phyloP scores from a whole-genome alignment of 768 basidiomycete species.

The Pleurotus tuoliensis region DNA sequence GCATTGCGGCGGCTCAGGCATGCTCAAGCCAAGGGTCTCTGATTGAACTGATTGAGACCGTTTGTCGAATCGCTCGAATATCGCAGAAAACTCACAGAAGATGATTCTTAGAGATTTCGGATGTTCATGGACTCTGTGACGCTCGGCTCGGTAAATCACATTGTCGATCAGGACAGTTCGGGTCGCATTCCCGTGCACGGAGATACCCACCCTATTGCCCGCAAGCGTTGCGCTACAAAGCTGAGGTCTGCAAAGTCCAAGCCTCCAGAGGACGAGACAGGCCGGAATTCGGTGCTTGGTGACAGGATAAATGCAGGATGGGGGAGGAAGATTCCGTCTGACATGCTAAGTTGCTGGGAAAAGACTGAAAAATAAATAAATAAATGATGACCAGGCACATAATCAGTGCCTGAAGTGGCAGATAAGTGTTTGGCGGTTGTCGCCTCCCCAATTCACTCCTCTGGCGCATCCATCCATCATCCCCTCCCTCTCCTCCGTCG shows the following conservation, averaged over 20 bases:
- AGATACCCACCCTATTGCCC: not conserved
- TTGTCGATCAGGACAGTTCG: not conserved
- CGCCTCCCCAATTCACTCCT: slow-evolving; percentile 7
- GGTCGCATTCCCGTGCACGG: not conserved
- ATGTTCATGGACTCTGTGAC: not conserved
- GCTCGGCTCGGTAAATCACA: not conserved
- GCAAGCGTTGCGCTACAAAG: not conserved
- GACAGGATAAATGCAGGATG: slow-evolving; percentile 1
- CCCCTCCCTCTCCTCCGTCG: not conserved
- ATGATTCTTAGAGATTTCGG: not conserved
- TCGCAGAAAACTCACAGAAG: not conserved
- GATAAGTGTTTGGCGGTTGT: slow-evolving; percentile 5
- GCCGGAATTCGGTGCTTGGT: not conserved
- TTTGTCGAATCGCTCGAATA: not conserved
- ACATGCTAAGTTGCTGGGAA: not conserved
- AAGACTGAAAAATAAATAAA: slow-evolving; percentile 1
- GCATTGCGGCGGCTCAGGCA: not conserved
- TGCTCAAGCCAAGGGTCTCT: not conserved
- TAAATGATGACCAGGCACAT: slow-evolving; percentile 2
- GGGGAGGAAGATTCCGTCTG: slow-evolving; percentile 3
- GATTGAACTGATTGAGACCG: not conserved
- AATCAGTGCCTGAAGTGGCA: slow-evolving; percentile 1
- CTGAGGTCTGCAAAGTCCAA: not conserved
- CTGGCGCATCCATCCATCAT: slow-evolving; percentile 4
- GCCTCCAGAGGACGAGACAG: not conserved